Evolutionary conservation across 345 rosid genomes (phyloP), one percentile per base, ranked within the genome.

Genomic region (Acer campestre): DNA sequence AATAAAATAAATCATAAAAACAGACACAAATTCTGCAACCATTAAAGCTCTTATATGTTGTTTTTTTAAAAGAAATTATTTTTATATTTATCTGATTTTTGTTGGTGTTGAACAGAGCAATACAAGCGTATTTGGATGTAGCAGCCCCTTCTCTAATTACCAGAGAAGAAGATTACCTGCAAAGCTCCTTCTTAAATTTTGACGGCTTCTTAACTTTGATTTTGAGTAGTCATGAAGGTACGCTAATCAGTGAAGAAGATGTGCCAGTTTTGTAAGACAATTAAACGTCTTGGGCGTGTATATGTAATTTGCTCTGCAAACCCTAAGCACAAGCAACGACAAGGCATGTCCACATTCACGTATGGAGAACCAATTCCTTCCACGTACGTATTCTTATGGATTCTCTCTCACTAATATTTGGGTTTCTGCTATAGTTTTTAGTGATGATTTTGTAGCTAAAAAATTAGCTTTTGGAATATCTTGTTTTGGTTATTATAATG

Each of bases 241-340:
- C 85, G 98, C 29, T 91, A 97, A 16, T 96, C 97, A 7, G 95
- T 94, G 88, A 96, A 96, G 89, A 94, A 94, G 90, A 83, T 94
- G 97, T 92, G 98, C 68, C 95, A 96, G 84, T 96, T 91, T 63
- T 96, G 98, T 78, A 89, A 81, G 83, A 90, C 94, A 9, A 85
- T 94, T 70, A 94, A 94, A 80, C 97, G 97, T 10, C 92, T 97
- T 25, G 97, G 99, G 65, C 93, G 95, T 49, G 92, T 94, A 0
- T 92, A 87, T 71, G 91, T 94, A 8, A 76, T 90, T 2, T 96
- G 98, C 85, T 75, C 85, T 35, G 79, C 94, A 23, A 88, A 96
- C 83, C 97, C 97, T 62, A 86, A 92, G 89, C 99, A 96, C 84
- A 91, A 96, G 95, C 99, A 96, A 80, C 85, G 90, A 1, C 97